Base-by-base conservation (phyloP, 2,329 filamentous ascomycete species). In the Uncinocarpus reesii region DNA sequence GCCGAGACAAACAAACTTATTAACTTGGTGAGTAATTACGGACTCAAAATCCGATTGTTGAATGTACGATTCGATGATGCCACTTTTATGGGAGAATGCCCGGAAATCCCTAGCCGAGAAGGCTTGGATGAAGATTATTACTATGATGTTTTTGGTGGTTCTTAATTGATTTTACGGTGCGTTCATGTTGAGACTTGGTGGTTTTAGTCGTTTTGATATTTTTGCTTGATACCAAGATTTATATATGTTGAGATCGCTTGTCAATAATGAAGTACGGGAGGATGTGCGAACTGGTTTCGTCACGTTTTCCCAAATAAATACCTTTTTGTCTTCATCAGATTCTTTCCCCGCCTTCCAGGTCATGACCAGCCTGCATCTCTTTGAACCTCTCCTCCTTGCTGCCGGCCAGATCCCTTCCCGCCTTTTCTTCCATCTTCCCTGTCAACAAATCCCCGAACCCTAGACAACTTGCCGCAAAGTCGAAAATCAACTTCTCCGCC, bases 101-200 rank as follows among this genome's bases (percentile, higher is more conserved):
- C 86, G 11, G 74, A 79, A 49, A 79, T 95, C 54, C 90, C 92
- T 2, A 84, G 80, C 59, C 74, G 92, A 46, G 84, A 92, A 57
- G 89, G 86, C 0, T 65, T 96, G 56, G 86, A 95, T 64, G 87
- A 94, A 56, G 84, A 95, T 64, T 98, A 93, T 65, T 95, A 84
- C 68, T 96, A 93, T 69, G 86, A 90, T 64, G 75, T 85, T 36
- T 84, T 71, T 60, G 69, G 69, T 7, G 66, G 66, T 21, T 54
- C 53, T 42, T 65, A 53, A 29, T 15, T 13, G 3, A 26, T 40
- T 43, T 43, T 26, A 21, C n/a, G n/a, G n/a, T n/a, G n/a, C n/a
- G 23, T 49, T 40, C 35, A 41, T 40, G 20, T 34, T 24, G 13
- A 41, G 26, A 32, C n/a, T 3, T 38, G 21, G 36, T 7, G 24